These are phyloP conservation scores for Coniochaeta sp. DNA, from an alignment of 2,329 filamentous ascomycete genomes.

Conservation along the genomic window DNA sequence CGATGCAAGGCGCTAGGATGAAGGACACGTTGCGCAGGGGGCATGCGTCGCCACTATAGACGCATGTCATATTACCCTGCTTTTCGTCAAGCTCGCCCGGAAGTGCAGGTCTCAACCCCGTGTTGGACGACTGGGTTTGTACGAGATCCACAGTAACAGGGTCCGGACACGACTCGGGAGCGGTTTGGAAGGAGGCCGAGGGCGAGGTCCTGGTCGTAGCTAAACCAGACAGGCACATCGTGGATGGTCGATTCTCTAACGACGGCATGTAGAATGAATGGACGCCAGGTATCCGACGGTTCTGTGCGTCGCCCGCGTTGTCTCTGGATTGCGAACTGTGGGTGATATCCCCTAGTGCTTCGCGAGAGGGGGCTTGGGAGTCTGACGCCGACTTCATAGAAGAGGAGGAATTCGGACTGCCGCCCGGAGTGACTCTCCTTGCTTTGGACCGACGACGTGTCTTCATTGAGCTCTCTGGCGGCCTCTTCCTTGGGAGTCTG, in stretches of 20 bases:
- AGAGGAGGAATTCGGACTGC: not conserved
- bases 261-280: slow-evolving; percentile 1
- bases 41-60: not conserved
- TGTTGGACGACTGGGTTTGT: not conserved
- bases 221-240: not conserved
- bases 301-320: not conserved
- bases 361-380: not conserved
- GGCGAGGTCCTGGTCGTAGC: not conserved
- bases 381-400: not conserved
- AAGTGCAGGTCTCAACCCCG: not conserved
- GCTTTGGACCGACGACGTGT: not conserved
- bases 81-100: not conserved
- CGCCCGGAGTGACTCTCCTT: not conserved
- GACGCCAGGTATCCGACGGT: not conserved
- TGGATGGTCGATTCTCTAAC: not conserved
- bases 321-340: not conserved
- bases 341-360: not conserved
- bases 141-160: not conserved
- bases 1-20: slow-evolving; percentile 4
- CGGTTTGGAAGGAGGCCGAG: not conserved
- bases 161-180: not conserved
- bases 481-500: not conserved
- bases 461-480: not conserved
- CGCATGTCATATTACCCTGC: not conserved
- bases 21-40: not conserved